phyloP scores from a whole-genome alignment of 2,329 filamentous ascomycete species.

The Ascochyta fabae region DNA sequence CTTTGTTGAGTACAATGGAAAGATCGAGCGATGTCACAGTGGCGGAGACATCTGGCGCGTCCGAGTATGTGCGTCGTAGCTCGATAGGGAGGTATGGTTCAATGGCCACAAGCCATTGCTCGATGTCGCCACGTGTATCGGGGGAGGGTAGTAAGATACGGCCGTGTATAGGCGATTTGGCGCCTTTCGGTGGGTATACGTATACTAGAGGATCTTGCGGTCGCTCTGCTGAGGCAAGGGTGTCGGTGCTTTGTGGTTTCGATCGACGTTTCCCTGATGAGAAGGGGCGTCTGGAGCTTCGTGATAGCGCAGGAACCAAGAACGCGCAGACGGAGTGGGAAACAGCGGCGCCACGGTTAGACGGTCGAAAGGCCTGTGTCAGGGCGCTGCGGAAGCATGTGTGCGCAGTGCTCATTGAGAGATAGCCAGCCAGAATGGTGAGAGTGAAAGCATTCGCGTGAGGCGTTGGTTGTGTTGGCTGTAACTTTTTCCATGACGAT shows the following conservation, averaged over 20 bases:
- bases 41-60: constrained; percentile 17
- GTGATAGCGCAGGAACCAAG: constrained; percentile 42
- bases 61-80: constrained; percentile 29
- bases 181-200: constrained; percentile 17
- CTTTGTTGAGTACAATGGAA: constrained; percentile 32
- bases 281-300: constrained; percentile 34
- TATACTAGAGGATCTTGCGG: neutral
- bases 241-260: constrained; percentile 7
- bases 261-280: constrained; percentile 29
- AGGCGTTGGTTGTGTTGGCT: constrained; percentile 15
- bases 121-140: constrained; percentile 32
- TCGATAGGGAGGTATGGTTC: constrained; percentile 47
- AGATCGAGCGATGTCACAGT: constrained; percentile 37
- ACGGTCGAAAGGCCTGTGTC: constrained; percentile 44
- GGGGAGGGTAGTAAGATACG: constrained; percentile 24
- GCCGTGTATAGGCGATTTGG: constrained; percentile 11
- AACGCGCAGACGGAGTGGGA: constrained; percentile 41
- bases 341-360: constrained; percentile 25
- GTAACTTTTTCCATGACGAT: constrained; percentile 38
- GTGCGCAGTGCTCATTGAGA: constrained; percentile 49
- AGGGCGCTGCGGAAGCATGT: constrained; percentile 47
- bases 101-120: constrained; percentile 45
- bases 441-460: constrained; percentile 24
- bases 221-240: constrained; percentile 1
- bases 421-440: constrained; percentile 19